phyloP scores from a whole-genome alignment of 139 green algal genomes.

The Asterochloris sp. region DNA sequence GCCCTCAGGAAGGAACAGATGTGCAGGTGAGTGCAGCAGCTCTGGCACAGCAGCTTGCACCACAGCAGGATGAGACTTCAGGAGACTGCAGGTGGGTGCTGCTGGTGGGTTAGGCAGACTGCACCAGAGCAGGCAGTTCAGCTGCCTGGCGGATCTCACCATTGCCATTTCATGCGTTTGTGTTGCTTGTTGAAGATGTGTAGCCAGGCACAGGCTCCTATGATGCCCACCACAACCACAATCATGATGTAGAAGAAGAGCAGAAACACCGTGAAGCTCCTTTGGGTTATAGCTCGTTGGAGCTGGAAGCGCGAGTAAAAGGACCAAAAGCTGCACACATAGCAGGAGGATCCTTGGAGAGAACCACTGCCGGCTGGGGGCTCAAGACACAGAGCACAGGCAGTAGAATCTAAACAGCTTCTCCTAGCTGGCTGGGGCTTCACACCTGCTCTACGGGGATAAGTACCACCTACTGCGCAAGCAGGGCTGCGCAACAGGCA shows the following conservation, averaged over 20 bases:
- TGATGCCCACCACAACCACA: conserved; percentile 1
- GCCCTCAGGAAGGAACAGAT: too few relatives aligned
- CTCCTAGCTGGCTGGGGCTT: too few relatives aligned
- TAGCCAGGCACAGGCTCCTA: not conserved
- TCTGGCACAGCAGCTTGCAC: not conserved
- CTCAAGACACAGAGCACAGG: too few relatives aligned
- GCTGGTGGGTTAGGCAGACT: not conserved
- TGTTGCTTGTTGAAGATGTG: not conserved
- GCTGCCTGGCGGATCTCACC: not conserved
- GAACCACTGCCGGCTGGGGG: too few relatives aligned
- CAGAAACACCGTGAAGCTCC: conserved; percentile 7
- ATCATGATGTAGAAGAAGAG: conserved; percentile 11
- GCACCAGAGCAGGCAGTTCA: not conserved
- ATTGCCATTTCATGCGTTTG: conserved; percentile 4
- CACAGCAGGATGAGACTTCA: not conserved
- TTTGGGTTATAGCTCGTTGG: conserved; percentile 7
- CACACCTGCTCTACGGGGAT: too few relatives aligned
- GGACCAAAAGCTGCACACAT: conserved; percentile 7
- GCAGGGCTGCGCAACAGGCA: too few relatives aligned
- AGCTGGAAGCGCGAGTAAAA: conserved; percentile 9
- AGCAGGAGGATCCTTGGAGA: too few relatives aligned
- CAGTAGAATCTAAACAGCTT: too few relatives aligned
- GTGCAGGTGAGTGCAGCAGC: too few relatives aligned
- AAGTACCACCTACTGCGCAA: too few relatives aligned
- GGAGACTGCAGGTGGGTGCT: not conserved